A percentile compares a stretch with the other conserved stretches of the same genome.
Evolutionary conservation across 108 stramenopile species (phyloP).

Genomic region (Poteriospumella lacustris): DNA sequence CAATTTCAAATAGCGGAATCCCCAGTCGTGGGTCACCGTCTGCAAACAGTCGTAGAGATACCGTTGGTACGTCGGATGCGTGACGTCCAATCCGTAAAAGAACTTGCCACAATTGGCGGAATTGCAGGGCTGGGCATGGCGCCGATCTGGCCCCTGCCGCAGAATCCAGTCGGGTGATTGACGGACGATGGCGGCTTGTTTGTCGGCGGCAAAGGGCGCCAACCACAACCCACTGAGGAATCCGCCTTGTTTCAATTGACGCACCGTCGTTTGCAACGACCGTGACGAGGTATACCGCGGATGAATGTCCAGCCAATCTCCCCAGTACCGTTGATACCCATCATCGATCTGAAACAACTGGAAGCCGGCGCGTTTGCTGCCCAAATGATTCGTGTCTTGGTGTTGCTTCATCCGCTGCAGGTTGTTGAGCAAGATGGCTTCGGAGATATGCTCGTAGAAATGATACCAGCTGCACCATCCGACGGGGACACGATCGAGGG

Average conservation of each 20-base stretch:
- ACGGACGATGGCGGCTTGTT: constrained; percentile 64
- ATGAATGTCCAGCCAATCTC: constrained; percentile 80
- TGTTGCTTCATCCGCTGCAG: constrained; percentile 59
- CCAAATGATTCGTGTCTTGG: not conserved
- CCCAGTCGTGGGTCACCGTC: constrained; percentile 79
- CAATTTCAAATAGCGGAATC: constrained; percentile 74
- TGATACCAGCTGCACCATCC: constrained; percentile 93
- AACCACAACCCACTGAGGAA: constrained; percentile 84
- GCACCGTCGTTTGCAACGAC: constrained; percentile 64
- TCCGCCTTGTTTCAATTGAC: constrained; percentile 58
- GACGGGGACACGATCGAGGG: constrained; percentile 49
- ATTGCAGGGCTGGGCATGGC: constrained; percentile 60
- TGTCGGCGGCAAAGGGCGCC: constrained; percentile 81
- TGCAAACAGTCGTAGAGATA: constrained; percentile 59
- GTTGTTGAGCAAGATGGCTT: constrained; percentile 63
- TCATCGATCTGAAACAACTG: constrained; percentile 80
- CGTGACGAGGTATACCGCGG: constrained; percentile 57
- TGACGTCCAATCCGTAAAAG: constrained; percentile 84
- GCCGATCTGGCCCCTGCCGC: constrained; percentile 56
- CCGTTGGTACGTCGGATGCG: constrained; percentile 69
- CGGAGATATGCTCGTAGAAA: constrained; percentile 74
- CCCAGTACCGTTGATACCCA: constrained; percentile 90
- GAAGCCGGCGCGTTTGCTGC: constrained; percentile 50
- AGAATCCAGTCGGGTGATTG: constrained; percentile 89
- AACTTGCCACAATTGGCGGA: constrained; percentile 76